phyloP scores from a whole-genome alignment of 805 yeast genomes.

The Kodamaea laetipori region DNA sequence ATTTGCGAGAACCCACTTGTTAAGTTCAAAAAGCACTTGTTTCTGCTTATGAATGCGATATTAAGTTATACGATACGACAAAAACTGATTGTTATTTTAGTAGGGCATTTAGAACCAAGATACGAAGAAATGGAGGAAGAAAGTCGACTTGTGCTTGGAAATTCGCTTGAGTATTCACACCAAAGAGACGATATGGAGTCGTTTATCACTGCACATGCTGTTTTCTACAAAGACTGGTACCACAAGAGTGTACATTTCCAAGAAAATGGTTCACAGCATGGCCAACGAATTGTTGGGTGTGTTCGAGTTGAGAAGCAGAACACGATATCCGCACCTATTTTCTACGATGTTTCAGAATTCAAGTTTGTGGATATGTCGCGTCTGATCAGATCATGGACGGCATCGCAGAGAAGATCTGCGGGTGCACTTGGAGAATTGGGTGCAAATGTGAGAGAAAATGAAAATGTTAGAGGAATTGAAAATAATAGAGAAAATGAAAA shows the following conservation, averaged over 20 bases:
- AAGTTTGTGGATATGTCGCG: conserved; percentile 3
- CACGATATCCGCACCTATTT: neutral
- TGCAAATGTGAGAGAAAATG: too few species aligned
- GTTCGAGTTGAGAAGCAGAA: conserved; percentile 10
- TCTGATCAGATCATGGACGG: neutral
- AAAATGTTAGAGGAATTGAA: too few species aligned
- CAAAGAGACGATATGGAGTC: conserved; percentile 18
- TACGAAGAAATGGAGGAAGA: conserved; percentile 19
- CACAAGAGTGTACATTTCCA: conserved; percentile 12
- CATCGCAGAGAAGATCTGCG: neutral
- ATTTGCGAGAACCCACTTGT: conserved; percentile 31
- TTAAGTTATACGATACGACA: conserved; percentile 24
- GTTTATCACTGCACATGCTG: conserved; percentile 25
- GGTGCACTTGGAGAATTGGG: too few species aligned
- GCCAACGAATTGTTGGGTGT: conserved; percentile 9
- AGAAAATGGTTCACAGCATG: conserved; percentile 3
- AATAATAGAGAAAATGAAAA: too few species aligned
- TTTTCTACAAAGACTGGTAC: conserved; percentile 42
- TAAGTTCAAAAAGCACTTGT: conserved; percentile 35
- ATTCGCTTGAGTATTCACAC: conserved; percentile 7
- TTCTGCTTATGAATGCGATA: conserved; percentile 27
- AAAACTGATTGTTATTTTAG: conserved; percentile 29
- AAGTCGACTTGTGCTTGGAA: conserved; percentile 6
- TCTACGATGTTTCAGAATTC: conserved; percentile 1
- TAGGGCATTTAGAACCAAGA: conserved; percentile 35